Percentiles rank a stretch among this genome's conserved stretches.
Conservation (phyloP, 495 filamentous ascomycete species). For the Hypoxylon lienhwacheense region DNA sequence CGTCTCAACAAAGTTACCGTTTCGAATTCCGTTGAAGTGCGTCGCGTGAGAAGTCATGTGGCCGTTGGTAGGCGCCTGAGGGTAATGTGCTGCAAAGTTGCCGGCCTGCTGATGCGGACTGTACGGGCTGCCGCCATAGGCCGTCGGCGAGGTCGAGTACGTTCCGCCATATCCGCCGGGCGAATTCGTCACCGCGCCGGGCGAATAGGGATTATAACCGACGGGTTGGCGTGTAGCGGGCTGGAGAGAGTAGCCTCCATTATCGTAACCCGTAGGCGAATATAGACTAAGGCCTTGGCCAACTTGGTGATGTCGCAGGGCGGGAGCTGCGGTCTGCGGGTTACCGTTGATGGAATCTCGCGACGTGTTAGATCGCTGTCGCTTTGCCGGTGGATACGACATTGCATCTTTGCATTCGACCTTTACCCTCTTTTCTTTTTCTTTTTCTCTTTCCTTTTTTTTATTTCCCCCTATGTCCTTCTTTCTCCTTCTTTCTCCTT, state of each 20-base stretch:
- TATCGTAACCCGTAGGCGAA: constrained; percentile 32
- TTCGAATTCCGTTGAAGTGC: constrained; percentile 36
- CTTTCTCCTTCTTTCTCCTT: constrained; percentile 2
- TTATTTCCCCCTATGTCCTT: no score
- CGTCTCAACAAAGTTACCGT: constrained; percentile 30
- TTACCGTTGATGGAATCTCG: constrained; percentile 37
- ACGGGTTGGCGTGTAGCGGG: constrained; percentile 24
- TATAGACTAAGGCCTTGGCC: constrained; percentile 26
- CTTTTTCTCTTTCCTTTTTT: background rate
- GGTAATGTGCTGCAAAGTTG: constrained; percentile 34
- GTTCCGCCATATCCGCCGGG: constrained; percentile 35
- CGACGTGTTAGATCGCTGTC: constrained; percentile 44
- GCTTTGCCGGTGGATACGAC: constrained; percentile 41
- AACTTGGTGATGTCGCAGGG: constrained; percentile 32
- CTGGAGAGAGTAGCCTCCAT: constrained; percentile 37
- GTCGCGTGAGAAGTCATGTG: constrained; percentile 33
- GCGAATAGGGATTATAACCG: constrained; percentile 34
- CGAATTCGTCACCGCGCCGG: constrained; percentile 34
- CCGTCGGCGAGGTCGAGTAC: constrained; percentile 31
- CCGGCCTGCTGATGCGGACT: constrained; percentile 36
- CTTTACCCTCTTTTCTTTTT: constrained; percentile 8
- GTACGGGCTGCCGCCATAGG: constrained; percentile 33
- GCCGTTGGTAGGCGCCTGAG: constrained; percentile 33
- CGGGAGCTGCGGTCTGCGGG: constrained; percentile 33
- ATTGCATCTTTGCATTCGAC: constrained; percentile 36